Evolutionary conservation across 129 eudicot species (phyloP), one percentile per base, ranked within the genome.

Genomic region (Pittosporum tobira): DNA sequence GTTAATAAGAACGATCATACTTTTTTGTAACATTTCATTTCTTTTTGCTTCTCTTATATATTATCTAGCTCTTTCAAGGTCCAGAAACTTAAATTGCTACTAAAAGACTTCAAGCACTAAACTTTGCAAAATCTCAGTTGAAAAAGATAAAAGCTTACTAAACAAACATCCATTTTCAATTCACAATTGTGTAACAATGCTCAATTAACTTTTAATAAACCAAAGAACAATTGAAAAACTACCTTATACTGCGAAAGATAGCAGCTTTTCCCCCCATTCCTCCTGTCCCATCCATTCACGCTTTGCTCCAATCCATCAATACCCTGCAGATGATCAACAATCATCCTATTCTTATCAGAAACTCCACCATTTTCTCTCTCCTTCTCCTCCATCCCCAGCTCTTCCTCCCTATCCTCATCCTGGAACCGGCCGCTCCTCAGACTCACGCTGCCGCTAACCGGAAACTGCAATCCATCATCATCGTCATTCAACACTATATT

Each of bases 401-500:
- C 65, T 43, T 50, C 80, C 31, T 75, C 79, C 42, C 31, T 66
- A 29, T 26, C 29, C 23, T 36, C 68, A 0, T 22, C 68, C 5
- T 63, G 61, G 54, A 45, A 8, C 15, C 48, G 20, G 9, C 49
- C 64, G 22, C 45, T 23, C 48, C 71, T 23, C 46, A 67, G 16
- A 23, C 64, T 67, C 64, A 29, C 56, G 37, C 43, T 43, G 31
- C 74, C 30, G 19, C 37, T 25, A 51, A 16, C 61, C 12, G 61
- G 16, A 66, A 65, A 47, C 23, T 19, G 40, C 47, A 54, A 34
- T 10, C 38, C 61, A 51, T 65, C 74, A 62, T 40, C 79, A 44
- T 67, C 76, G 34, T 74, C 63, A 65, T 81, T 78, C 70, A 78
- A 68, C 21, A 78, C 70, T 20, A 81, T 73, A 54, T 74, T 68